Conservation (phyloP, 2,329 filamentous ascomycete genomes). For the Colletotrichum camelliae region DNA sequence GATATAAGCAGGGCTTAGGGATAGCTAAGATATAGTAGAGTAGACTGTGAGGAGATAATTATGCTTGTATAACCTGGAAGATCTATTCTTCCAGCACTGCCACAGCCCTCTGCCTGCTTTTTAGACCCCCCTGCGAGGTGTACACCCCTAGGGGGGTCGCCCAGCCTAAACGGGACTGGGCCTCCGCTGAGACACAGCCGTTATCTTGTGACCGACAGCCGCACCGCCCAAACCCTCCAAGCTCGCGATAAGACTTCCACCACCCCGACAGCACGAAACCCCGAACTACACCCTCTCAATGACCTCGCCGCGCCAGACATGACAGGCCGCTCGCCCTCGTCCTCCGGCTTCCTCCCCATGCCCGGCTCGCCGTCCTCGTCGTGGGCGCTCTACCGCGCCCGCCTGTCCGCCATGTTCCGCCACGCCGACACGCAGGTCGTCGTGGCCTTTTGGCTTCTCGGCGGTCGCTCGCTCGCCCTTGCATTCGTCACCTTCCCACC, state of each 20-base stretch:
- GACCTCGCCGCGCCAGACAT: slow-evolving; percentile 23
- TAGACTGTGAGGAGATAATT: too few species aligned
- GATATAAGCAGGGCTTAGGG: too few species aligned
- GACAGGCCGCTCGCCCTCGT: slow-evolving; percentile 45
- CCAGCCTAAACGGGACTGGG: background rate
- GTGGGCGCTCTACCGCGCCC: slow-evolving; percentile 75
- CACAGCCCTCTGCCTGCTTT: too few species aligned
- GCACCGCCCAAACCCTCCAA: background rate
- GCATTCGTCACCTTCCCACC: background rate
- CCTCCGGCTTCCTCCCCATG: slow-evolving; percentile 57
- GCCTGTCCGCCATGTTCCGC: slow-evolving; percentile 66
- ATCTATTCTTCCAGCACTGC: too few species aligned
- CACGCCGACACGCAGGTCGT: slow-evolving; percentile 75
- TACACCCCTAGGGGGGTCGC: background rate
- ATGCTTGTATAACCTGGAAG: too few species aligned
- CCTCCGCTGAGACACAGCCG: background rate
- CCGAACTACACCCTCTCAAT: background rate
- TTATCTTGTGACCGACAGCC: slow-evolving; percentile 16
- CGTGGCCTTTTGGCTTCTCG: slow-evolving; percentile 91
- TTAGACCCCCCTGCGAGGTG: too few species aligned
- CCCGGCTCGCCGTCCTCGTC: slow-evolving; percentile 67
- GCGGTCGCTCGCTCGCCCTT: slow-evolving; percentile 35
- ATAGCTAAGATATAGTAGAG: too few species aligned
- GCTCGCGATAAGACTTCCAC: background rate
- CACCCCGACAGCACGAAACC: background rate